Base-by-base conservation (phyloP, 176 grass and related monocot genomes). In the Olyra latifolia region DNA sequence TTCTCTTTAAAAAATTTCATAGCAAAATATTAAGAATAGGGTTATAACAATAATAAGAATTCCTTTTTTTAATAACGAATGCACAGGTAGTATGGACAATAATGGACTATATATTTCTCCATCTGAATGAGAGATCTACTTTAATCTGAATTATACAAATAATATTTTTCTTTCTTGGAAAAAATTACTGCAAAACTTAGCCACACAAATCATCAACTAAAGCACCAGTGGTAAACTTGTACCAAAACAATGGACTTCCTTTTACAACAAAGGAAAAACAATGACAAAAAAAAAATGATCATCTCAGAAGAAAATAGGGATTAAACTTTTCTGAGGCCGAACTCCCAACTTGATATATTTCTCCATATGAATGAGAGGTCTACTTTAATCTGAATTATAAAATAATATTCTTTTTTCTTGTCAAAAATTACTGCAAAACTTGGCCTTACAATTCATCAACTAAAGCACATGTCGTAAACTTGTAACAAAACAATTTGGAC, bases 271-370 rank as follows among this genome's bases (percentile, higher is more conserved):
- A 69, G 62, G 43, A 78, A 76, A 62, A 74, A 70, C 59, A 70
- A 71, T 61, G 58, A 28, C 20, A 23, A 84, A 43, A 66, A 91
- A 82, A 84, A 43, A 66, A 91, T 78, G 29, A n/a, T 77, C 70
- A 94, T 91, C 92, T 77, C 27, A 92, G 72, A 86, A 98, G 95
- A 83, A 98, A 98, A 91, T 98, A 98, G 5, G 87, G 89, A 84
- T 91, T 89, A 86, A 94, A 92, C 79, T 43, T 82, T 90, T 88
- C 56, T 16, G 77, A 64, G 20, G 52, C 59, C 57, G 59, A 82
- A 57, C 56, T 62, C 16, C 68, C 58, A 23, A 76, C 46, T 65
- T 54, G 68, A 27, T 35, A 35, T 35, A 35, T 35, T 35, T 35
- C 32, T 35, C 32, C 32, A 2, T n/a, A n/a, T 1, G 32, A 35